Evolutionary conservation across 2,329 filamentous ascomycete genomes (phyloP).

Genomic region (Aureobasidium zeae): DNA sequence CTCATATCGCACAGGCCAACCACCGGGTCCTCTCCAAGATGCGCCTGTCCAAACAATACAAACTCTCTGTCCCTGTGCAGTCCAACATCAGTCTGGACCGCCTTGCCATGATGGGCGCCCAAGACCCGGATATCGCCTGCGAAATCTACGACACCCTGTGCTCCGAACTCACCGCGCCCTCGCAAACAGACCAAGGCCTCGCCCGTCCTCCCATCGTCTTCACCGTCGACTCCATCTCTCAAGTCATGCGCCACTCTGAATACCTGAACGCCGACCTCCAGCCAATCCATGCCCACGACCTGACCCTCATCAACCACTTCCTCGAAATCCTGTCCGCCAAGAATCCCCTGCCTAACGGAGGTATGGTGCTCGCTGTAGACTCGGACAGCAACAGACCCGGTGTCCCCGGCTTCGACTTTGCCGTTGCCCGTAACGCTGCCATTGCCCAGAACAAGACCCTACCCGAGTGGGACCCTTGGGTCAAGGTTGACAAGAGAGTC

Average conservation of each 20-base stretch:
- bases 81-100: conserved; percentile 53
- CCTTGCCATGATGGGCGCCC: conserved; percentile 58
- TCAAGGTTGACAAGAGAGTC: conserved; percentile 44
- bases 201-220: conserved; percentile 59
- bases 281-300: conserved; percentile 75
- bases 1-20: conserved; percentile 66
- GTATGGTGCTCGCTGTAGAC: conserved; percentile 65
- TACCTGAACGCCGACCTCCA: conserved; percentile 66
- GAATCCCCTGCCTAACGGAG: conserved; percentile 56
- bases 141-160: conserved; percentile 71
- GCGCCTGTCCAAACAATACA: conserved; percentile 43
- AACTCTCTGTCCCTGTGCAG: conserved; percentile 51
- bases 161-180: conserved; percentile 58
- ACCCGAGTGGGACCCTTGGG: conserved; percentile 44
- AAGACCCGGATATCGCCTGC: conserved; percentile 71
- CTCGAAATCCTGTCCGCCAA: conserved; percentile 58
- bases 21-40: conserved; percentile 49
- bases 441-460: conserved; percentile 27
- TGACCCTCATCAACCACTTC: conserved; percentile 67
- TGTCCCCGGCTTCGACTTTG: conserved; percentile 53
- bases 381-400: conserved; percentile 60
- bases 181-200: conserved; percentile 33
- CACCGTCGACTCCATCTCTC: conserved; percentile 66
- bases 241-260: conserved; percentile 68
- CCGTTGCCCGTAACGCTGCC: conserved; percentile 22